phyloP scores from a whole-genome alignment of 1,139 yeast species.

The Hanseniaspora uvarum region DNA sequence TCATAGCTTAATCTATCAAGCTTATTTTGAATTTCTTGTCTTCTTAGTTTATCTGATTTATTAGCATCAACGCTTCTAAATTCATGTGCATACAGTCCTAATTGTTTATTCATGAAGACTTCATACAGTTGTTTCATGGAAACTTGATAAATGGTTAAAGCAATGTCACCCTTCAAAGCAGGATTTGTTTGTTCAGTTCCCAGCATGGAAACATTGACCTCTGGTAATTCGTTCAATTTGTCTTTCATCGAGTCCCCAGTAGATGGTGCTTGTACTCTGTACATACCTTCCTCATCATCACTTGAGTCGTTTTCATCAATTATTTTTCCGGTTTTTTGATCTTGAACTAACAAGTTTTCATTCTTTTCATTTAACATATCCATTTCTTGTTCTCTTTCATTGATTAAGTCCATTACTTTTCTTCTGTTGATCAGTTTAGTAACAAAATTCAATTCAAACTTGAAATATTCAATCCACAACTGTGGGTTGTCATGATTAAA shows the following conservation, averaged over 20 bases:
- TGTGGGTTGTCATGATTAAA: conserved; percentile 64
- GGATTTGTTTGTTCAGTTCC: conserved; percentile 84
- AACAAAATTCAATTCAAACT: conserved; percentile 76
- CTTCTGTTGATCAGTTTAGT: conserved; percentile 77
- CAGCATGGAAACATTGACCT: conserved; percentile 73
- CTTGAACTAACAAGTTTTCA: conserved; percentile 33
- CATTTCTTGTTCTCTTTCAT: conserved; percentile 54
- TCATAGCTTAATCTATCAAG: conserved; percentile 23
- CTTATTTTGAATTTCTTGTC: conserved; percentile 22
- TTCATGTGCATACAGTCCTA: conserved; percentile 21
- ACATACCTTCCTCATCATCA: conserved; percentile 34
- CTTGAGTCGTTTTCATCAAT: conserved; percentile 30
- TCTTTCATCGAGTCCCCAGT: conserved; percentile 48
- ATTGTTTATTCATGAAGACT: conserved; percentile 24
- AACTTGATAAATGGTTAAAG: conserved; percentile 69
- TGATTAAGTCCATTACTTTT: conserved; percentile 64
- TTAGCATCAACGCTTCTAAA: conserved; percentile 28
- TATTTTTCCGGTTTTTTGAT: conserved; percentile 29
- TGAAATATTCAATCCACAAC: conserved; percentile 79
- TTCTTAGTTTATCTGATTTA: conserved; percentile 21
- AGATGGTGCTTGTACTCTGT: conserved; percentile 38
- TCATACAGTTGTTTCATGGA: conserved; percentile 44
- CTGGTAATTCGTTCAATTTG: conserved; percentile 66
- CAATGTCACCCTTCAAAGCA: conserved; percentile 81
- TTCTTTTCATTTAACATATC: conserved; percentile 29